Evolutionary conservation across 495 filamentous ascomycete genomes (phyloP), one percentile per base, ranked within the genome.

Genomic region (Cercophora sp.): DNA sequence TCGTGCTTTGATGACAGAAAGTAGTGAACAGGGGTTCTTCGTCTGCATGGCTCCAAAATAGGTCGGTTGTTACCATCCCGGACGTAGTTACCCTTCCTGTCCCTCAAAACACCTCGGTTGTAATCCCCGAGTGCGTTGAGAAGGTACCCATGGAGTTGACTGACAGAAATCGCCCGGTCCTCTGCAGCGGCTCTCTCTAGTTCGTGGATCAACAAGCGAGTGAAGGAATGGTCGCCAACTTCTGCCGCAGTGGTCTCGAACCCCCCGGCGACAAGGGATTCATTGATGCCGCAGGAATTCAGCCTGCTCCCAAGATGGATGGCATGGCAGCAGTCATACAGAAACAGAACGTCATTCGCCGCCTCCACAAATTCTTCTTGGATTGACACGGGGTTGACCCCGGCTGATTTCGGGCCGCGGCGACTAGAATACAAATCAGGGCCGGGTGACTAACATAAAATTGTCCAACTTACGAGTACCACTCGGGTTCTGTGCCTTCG

Each of bases 291-390:
- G 13, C 16, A 15, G 8, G 51, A 8, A 1, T n/a, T 13, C 11
- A 8, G 6, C 2, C 51, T 23, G 41, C 51, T 41, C 8, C 51
- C 51, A 2, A 34, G 23, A 45, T 48, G 51, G 20, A 54, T 54
- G 3, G 51, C 40, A 23, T 54, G 51, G 15, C 43, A 54, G 36
- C 51, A 53, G 51, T 53, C 51, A 19, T 53, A 45, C 1, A 53
- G 41, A 27, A 53, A 53, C 51, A 53, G 18, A 13, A 53, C 40
- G 25, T 53, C 51, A 23, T 41, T 45, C 11, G 10, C 2, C 11
- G 51, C 27, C 10, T 53, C 27, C 16, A 45, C 51, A 11, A 53
- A 24, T n/a, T 45, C 37, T 9, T 25, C 3, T 4, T 53, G 51
- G 8, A 36, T 23, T 8, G 51, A 53, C 3, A 44, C 31, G 6